Conservation (phyloP, 495 filamentous ascomycete species). For the Tuber microsphaerosporum region DNA sequence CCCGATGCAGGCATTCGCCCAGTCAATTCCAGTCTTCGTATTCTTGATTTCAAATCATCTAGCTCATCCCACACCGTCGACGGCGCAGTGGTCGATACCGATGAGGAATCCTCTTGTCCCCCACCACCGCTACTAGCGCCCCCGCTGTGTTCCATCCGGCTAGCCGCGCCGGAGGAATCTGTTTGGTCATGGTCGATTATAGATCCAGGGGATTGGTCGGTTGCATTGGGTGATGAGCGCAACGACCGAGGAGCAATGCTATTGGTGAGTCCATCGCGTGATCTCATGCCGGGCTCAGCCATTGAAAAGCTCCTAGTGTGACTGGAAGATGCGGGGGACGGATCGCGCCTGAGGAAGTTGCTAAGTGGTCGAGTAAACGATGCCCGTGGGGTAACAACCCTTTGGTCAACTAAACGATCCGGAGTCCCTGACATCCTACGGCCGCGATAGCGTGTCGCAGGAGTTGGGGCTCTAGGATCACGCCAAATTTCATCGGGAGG, state of each 20-base stretch:
- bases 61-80: conserved; percentile 97
- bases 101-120: conserved; percentile 62
- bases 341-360: conserved; percentile 32
- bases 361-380: conserved; percentile 33
- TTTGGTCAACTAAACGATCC: conserved; percentile 22
- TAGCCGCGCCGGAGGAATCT: conserved; percentile 15
- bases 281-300: conserved; percentile 25
- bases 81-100: conserved; percentile 73
- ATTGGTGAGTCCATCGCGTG: conserved; percentile 23
- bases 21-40: conserved; percentile 82
- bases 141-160: neutral
- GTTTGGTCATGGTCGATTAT: conserved; percentile 24
- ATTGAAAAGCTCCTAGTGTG: conserved; percentile 36
- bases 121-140: conserved; percentile 11
- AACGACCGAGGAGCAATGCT: conserved; percentile 21
- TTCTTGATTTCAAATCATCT: conserved; percentile 89
- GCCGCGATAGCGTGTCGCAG: conserved; percentile 29
- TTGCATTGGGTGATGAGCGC: conserved; percentile 26
- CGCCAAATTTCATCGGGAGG: conserved; percentile 22
- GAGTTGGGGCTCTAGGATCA: conserved; percentile 22
- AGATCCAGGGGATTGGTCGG: conserved; percentile 10
- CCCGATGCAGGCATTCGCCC: conserved; percentile 64
- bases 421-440: conserved; percentile 37
- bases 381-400: conserved; percentile 32
- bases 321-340: conserved; percentile 23